phyloP scores from a whole-genome alignment of 1,139 yeast genomes.

The Debaryomyces fabryi region DNA sequence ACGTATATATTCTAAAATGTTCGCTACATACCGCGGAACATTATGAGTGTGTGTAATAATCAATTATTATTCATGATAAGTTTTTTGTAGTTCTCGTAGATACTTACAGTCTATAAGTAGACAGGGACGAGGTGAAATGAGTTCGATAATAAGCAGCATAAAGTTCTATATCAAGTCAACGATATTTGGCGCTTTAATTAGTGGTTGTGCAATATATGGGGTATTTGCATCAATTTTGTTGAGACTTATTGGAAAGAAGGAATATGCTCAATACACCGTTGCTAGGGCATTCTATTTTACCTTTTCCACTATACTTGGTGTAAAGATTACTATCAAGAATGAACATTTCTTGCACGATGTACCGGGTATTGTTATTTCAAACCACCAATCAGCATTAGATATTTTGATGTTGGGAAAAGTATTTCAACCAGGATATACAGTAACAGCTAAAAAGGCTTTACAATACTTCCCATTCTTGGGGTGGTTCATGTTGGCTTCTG shows the following conservation, averaged over 20 bases:
- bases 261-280: constrained; percentile 85
- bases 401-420: constrained; percentile 75
- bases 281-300: constrained; percentile 77
- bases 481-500: constrained; percentile 91
- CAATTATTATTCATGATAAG: neutral
- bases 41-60: neutral
- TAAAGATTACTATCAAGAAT: constrained; percentile 68
- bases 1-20: neutral
- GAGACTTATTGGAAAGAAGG: constrained; percentile 70
- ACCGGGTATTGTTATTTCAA: constrained; percentile 85
- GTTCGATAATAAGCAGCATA: constrained; percentile 23
- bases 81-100: neutral
- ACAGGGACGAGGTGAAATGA: constrained; percentile 1
- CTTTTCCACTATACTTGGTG: constrained; percentile 64
- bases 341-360: constrained; percentile 52
- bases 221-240: constrained; percentile 72
- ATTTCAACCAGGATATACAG: constrained; percentile 88
- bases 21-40: neutral
- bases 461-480: constrained; percentile 92
- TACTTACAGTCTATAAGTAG: neutral
- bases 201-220: constrained; percentile 73
- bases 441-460: constrained; percentile 86
- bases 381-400: constrained; percentile 92
- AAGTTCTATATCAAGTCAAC: constrained; percentile 60
- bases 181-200: constrained; percentile 53